These are phyloP conservation scores for Pseudocohnilembus persalinus DNA, from an alignment of 169 alveolate species.

Conservation along the genomic window DNA sequence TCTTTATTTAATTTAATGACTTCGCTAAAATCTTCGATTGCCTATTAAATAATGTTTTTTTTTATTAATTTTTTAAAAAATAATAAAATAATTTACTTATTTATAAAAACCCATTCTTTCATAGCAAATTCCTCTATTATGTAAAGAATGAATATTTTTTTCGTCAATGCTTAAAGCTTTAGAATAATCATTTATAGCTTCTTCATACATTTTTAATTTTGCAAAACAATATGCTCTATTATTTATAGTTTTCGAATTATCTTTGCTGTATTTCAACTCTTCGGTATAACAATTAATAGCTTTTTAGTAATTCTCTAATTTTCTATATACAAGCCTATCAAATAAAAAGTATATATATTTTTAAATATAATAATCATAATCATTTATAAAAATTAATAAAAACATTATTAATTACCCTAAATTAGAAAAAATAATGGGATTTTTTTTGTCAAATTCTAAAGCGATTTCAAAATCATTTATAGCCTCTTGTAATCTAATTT, in stretches of 20 bases:
- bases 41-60: slow-evolving; percentile 34
- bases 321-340: slow-evolving; percentile 24
- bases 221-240: slow-evolving; percentile 80
- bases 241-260: slow-evolving; percentile 63
- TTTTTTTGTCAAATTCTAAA: slow-evolving; percentile 20
- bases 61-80: neutral
- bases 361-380: neutral
- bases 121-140: slow-evolving; percentile 71
- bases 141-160: slow-evolving; percentile 66
- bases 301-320: slow-evolving; percentile 50
- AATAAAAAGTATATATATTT: neutral
- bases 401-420: slow-evolving; percentile 12
- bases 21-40: slow-evolving; percentile 79
- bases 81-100: slow-evolving; percentile 15
- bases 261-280: slow-evolving; percentile 53
- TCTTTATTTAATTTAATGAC: slow-evolving; percentile 80
- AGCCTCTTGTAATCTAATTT: slow-evolving; percentile 61
- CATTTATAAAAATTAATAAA: slow-evolving; percentile 5
- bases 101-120: slow-evolving; percentile 67
- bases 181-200: slow-evolving; percentile 71
- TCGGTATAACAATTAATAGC: slow-evolving; percentile 65
- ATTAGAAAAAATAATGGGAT: slow-evolving; percentile 33
- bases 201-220: slow-evolving; percentile 60
- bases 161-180: slow-evolving; percentile 52
- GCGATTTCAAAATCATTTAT: slow-evolving; percentile 76